phyloP scores from a whole-genome alignment of 2,329 filamentous ascomycete genomes.

The Xylariales sp. region DNA sequence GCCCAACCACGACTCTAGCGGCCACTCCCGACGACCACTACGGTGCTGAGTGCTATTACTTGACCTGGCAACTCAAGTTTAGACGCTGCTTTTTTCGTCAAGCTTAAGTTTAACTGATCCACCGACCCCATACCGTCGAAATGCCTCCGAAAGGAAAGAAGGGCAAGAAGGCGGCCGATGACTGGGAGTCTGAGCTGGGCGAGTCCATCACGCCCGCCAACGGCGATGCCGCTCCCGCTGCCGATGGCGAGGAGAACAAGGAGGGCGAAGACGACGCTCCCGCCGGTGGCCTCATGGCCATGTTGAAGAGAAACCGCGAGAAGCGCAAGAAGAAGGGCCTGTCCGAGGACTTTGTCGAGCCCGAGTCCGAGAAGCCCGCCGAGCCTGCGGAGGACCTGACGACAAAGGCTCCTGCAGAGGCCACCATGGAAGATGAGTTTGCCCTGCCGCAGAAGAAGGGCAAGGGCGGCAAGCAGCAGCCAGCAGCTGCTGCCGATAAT shows the following conservation, averaged over 20 bases:
- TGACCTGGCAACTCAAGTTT: not conserved
- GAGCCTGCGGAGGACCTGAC: constrained; percentile 44
- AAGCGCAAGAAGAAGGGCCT: constrained; percentile 89
- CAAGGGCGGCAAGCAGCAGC: constrained; percentile 49
- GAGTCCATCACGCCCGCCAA: constrained; percentile 65
- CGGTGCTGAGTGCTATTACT: not conserved
- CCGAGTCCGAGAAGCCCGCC: constrained; percentile 50
- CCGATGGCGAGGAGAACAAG: constrained; percentile 42
- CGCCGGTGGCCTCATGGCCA: constrained; percentile 70
- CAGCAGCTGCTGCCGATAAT: constrained; percentile 34
- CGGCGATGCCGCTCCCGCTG: constrained; percentile 44
- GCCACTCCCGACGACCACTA: not conserved
- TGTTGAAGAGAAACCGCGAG: constrained; percentile 75
- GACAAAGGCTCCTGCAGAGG: constrained; percentile 75
- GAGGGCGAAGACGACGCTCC: constrained; percentile 49
- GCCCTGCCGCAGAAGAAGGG: constrained; percentile 73
- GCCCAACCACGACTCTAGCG: not conserved
- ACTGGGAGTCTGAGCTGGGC: constrained; percentile 92
- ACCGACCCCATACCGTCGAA: constrained; percentile 21
- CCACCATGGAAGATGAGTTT: constrained; percentile 80
- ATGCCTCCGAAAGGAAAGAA: constrained; percentile 96
- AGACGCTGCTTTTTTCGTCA: not conserved
- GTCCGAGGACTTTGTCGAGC: constrained; percentile 68
- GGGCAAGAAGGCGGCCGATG: constrained; percentile 78
- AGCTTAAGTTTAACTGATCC: too few species aligned